phyloP scores from a whole-genome alignment of 2,329 filamentous ascomycete genomes.

The Pseudocercospora pini-densiflorae region DNA sequence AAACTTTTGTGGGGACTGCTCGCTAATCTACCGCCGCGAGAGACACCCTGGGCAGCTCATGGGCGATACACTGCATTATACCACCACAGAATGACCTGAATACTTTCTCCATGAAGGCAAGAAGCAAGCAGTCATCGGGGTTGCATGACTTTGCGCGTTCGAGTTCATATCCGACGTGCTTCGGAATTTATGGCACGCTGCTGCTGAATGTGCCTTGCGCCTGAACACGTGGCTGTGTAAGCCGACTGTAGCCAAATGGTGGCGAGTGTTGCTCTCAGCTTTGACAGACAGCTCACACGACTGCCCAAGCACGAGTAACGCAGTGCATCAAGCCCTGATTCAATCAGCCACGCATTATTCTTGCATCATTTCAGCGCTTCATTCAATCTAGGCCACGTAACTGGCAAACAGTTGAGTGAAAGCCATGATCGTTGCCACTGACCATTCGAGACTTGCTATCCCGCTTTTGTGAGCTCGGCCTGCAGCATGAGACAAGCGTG shows the following conservation, averaged over 20 bases:
- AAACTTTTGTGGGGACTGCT: background rate
- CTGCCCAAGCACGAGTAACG: conserved; percentile 21
- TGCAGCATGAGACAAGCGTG: conserved; percentile 6
- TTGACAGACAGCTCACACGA: conserved; percentile 30
- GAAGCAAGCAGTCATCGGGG: background rate
- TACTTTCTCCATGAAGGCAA: background rate
- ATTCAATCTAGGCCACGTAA: background rate
- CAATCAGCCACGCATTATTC: conserved; percentile 11
- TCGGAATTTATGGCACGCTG: background rate
- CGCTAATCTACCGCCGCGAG: background rate
- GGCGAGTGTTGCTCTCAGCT: conserved; percentile 10
- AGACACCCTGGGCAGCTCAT: background rate
- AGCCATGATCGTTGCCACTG: background rate
- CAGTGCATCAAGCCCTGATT: conserved; percentile 4
- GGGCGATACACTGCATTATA: background rate
- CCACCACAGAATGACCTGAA: background rate
- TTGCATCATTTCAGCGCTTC: background rate
- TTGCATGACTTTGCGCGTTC: background rate
- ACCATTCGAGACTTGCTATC: background rate
- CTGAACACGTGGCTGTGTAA: conserved; percentile 27
- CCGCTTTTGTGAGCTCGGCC: background rate
- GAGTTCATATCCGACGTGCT: background rate
- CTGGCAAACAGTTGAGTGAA: background rate
- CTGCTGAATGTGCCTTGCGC: conserved; percentile 1
- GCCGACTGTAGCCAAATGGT: conserved; percentile 13